Evolutionary conservation across 2,329 filamentous ascomycete species (phyloP), one percentile per base, ranked within the genome.

Genomic region (Pyricularia pennisetigena): DNA sequence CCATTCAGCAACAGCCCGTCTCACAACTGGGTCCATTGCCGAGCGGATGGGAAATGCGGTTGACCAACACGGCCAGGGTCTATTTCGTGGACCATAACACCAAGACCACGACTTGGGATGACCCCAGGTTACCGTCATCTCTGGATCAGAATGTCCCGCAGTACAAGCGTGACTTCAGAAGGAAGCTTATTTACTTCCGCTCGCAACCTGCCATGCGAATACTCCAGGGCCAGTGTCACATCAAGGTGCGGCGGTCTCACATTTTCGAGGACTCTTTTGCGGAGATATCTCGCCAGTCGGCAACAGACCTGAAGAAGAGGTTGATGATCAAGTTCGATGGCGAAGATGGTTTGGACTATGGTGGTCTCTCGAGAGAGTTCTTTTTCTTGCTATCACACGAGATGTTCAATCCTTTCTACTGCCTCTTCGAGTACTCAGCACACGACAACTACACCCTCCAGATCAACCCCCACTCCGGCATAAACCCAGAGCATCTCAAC

Each of bases 361-460:
- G 95, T 78, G 95, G 95, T 85, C 86, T 99, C 68, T 99, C 95
- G 49, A 87, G 94, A 86, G 95, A 99, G 80, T 99, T 99, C 84
- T 99, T 99, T 85, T 99, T 99, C 88, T 84, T 99, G 59, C 87
- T 99, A 68, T 98, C 94, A 20, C 95, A 99, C 81, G 95, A 99
- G 83, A 99, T 99, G 95, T 99, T 99, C 83, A 99, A 99, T 79
- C 95, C 95, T 35, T 99, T 99, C 82, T 99, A 99, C 83, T 99
- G 95, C 78, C 85, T 99, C 68, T 99, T 99, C 83, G 95, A 99
- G 81, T 99, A 99, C 80, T 98, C 95, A 29, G 95, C 95, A 57
- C 95, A 99, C 83, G 95, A 99, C 87, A 99, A 99, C 82, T 99
- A 99, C 82, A 99, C 95, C 32, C 90, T 99, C 68, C 95, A 99